Percentiles rank a stretch among this genome's conserved stretches.
Evolutionary conservation across 305 asterid species (phyloP).

Genomic region (Solanum hybrid): DNA sequence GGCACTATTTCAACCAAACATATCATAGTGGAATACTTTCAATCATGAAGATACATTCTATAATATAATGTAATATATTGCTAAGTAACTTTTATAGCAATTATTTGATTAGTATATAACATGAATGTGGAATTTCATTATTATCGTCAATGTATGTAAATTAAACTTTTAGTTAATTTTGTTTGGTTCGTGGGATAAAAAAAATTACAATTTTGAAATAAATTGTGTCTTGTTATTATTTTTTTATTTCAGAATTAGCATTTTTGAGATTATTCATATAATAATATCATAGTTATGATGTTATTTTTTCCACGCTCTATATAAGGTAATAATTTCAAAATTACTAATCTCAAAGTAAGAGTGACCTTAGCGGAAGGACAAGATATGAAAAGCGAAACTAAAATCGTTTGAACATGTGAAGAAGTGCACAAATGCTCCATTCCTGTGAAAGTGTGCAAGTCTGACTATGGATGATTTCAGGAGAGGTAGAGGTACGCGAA

Average conservation of each 20-base stretch:
- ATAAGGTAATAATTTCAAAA: neutral
- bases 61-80: neutral
- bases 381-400: neutral
- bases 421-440: accelerated
- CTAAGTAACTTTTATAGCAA: neutral
- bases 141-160: neutral
- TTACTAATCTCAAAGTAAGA: neutral
- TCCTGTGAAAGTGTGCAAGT: accelerated
- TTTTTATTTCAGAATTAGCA: neutral
- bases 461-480: neutral
- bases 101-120: neutral
- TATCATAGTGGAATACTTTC: neutral
- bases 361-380: too few relatives aligned
- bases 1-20: neutral
- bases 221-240: neutral
- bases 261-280: neutral
- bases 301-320: neutral
- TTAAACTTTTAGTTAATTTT: neutral
- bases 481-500: neutral
- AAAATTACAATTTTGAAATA: neutral
- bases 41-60: neutral
- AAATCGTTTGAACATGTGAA: neutral
- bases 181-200: neutral
- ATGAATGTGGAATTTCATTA: neutral
- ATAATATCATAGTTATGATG: neutral